A percentile compares a stretch with the other conserved stretches of the same genome.
These are phyloP conservation scores for Candida anutae DNA, from an alignment of 1,139 yeast species.

Conservation along the genomic window DNA sequence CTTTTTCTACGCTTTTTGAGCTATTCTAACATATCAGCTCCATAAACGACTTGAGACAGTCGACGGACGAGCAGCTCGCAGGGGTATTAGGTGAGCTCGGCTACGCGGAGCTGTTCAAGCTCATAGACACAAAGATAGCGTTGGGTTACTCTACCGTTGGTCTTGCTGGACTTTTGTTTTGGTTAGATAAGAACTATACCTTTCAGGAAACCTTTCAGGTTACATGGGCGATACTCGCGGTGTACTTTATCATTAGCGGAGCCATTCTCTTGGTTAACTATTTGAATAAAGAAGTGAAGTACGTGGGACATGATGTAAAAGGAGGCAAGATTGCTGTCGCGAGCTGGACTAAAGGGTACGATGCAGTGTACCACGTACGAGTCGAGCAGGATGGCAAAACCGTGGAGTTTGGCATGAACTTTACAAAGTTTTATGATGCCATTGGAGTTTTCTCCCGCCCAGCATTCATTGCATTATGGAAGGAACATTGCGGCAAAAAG, in stretches of 20 bases:
- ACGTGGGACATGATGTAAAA: conserved; percentile 40
- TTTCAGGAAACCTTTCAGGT: conserved; percentile 32
- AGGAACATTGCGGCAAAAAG: conserved; percentile 2
- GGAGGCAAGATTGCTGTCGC: conserved; percentile 29
- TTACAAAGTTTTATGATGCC: conserved; percentile 39
- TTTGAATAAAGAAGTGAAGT: conserved; percentile 50
- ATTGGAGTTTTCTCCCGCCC: conserved; percentile 40
- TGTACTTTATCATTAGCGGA: conserved; percentile 48
- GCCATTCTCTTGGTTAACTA: conserved; percentile 42
- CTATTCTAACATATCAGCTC: conserved; percentile 22
- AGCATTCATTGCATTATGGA: conserved; percentile 25
- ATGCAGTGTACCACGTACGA: conserved; percentile 36
- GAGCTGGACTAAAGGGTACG: conserved; percentile 31
- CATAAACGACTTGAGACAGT: conserved; percentile 38
- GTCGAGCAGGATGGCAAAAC: conserved; percentile 21
- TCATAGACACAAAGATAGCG: conserved; percentile 57
- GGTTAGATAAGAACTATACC: conserved; percentile 54
- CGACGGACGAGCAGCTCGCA: conserved; percentile 43
- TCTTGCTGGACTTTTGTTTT: conserved; percentile 59
- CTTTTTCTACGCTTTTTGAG: no score
- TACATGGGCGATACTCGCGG: conserved; percentile 30
- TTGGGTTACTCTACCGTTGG: conserved; percentile 63
- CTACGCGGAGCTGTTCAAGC: conserved; percentile 49
- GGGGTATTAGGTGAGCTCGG: conserved; percentile 47
- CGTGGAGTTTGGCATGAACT: conserved; percentile 19